Evolutionary conservation across 129 eudicot genomes (phyloP), one percentile per base, ranked within the genome.

Genomic region (Lactuca saligna): DNA sequence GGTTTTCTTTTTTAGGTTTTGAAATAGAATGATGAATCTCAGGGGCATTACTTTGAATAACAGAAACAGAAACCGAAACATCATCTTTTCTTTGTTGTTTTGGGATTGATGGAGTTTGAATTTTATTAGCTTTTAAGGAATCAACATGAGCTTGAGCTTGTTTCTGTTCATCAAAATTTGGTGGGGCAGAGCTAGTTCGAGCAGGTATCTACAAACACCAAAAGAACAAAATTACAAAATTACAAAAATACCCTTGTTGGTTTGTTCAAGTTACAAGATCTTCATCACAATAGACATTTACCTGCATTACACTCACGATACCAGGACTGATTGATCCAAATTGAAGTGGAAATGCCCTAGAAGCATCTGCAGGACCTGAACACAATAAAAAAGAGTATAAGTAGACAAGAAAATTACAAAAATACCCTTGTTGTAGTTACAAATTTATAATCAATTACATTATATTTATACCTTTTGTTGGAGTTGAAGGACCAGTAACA

Each of bases 141-240:
- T 78, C 85, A 54, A 65, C 78, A 9, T 77, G 87, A 57, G 88
- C 95, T 90, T 91, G 95, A 42, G 67, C 90, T 61, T 77, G 82
- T 80, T 83, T 83, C 81, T 85, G 96, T 80, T 91, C 95, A 79
- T 83, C 95, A 80, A 85, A 53, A 74, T 85, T 85, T 42, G 90
- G 96, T 61, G 97, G 97, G 25, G 96, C 95, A 61, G 97, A 91
- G 83, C 69, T 91, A 46, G 97, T 91, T 69, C 96, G 79, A 42
- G 95, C 87, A 67, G 97, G 97, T 60, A 91, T 62, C 96, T 91
- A 63, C 72, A 77, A 60, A 78, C 42, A 72, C 15, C 76, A 63
- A 8, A 69, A 15, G 5, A 51, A 37, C 46, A 69, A 10, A 11
- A 72, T 37, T 35, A 16, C 71, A 17, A 60, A 48, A 9, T 2